These are phyloP conservation scores for Aspergillus novoparasiticus DNA, from an alignment of 2,329 filamentous ascomycete species.

Conservation along the genomic window DNA sequence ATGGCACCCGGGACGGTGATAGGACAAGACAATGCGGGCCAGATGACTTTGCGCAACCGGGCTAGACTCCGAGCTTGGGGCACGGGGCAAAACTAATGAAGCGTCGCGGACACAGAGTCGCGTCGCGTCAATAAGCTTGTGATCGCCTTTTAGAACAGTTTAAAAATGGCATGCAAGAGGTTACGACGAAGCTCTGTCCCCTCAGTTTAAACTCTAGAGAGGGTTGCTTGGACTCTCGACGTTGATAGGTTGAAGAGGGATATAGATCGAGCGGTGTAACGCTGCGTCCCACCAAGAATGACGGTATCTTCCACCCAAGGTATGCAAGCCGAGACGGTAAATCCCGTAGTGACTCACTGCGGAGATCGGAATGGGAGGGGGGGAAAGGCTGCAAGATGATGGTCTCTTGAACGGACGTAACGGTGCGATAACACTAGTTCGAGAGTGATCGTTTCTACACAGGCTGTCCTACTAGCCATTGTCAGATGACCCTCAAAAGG, in stretches of 20 bases:
- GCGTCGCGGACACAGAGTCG: conserved; percentile 12
- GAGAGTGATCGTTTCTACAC: conserved; percentile 18
- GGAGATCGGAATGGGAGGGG: conserved; percentile 13
- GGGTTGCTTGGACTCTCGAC: background rate
- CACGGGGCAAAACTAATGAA: conserved; percentile 20
- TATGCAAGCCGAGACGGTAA: conserved; percentile 17
- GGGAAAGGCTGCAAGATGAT: conserved; percentile 17
- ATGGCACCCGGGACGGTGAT: conserved; percentile 21
- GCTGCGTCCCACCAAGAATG: conserved; percentile 2
- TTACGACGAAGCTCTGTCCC: background rate
- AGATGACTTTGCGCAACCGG: conserved; percentile 37
- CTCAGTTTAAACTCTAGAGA: background rate
- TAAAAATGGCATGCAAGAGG: background rate
- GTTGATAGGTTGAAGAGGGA: background rate
- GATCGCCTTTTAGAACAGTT: conserved; percentile 17
- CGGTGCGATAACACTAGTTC: conserved; percentile 16
- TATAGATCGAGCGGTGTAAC: conserved; percentile 8
- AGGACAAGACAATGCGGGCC: conserved; percentile 30
- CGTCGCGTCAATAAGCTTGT: conserved; percentile 24
- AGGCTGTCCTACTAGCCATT: conserved; percentile 22
- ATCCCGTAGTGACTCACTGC: conserved; percentile 13
- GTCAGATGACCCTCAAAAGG: conserved; percentile 21
- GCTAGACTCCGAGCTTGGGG: conserved; percentile 26
- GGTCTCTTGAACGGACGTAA: conserved; percentile 13
- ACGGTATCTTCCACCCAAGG: conserved; percentile 10